A percentile compares a stretch with the other conserved stretches of the same genome.
Evolutionary conservation across 352 stramenopile genomes (phyloP).

Genomic region (Globisporangium spinosum): DNA sequence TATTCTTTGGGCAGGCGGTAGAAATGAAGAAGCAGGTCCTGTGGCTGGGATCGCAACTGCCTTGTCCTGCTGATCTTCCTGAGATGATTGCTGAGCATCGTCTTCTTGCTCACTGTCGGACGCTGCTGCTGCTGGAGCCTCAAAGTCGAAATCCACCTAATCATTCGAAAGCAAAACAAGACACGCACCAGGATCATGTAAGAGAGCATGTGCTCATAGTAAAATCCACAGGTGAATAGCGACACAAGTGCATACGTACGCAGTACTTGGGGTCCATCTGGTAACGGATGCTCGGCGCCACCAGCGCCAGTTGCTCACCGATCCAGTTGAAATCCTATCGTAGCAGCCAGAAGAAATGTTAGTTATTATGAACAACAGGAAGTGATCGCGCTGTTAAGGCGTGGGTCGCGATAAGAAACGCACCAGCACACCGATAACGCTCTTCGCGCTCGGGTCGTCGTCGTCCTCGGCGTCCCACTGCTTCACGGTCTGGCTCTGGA

Average conservation of each 20-base stretch:
- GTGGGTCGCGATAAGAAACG: background rate
- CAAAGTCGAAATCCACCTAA: constrained; percentile 41
- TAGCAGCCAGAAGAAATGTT: background rate
- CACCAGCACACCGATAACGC: constrained; percentile 38
- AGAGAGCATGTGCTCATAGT: background rate
- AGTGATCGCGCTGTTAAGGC: background rate
- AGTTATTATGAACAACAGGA: background rate
- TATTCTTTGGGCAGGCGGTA: background rate
- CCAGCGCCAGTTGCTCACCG: constrained; percentile 41
- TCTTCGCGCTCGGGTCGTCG: constrained; percentile 15
- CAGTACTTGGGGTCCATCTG: constrained; percentile 75
- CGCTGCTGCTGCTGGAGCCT: constrained; percentile 20
- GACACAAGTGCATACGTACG: constrained; percentile 28
- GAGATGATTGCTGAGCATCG: background rate
- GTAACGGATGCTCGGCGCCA: constrained; percentile 52
- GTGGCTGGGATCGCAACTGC: constrained; percentile 4
- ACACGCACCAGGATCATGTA: background rate
- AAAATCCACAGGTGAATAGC: background rate
- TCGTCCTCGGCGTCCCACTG: constrained; percentile 62
- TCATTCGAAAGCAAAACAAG: constrained; percentile 1
- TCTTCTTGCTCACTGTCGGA: constrained; percentile 13
- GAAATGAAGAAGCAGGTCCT: background rate
- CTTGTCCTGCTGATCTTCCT: constrained; percentile 8
- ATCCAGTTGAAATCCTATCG: constrained; percentile 70
- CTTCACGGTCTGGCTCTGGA: constrained; percentile 57